These are phyloP conservation scores for Xanthoconium purpureum DNA, from an alignment of 768 basidiomycete species.

Conservation along the genomic window DNA sequence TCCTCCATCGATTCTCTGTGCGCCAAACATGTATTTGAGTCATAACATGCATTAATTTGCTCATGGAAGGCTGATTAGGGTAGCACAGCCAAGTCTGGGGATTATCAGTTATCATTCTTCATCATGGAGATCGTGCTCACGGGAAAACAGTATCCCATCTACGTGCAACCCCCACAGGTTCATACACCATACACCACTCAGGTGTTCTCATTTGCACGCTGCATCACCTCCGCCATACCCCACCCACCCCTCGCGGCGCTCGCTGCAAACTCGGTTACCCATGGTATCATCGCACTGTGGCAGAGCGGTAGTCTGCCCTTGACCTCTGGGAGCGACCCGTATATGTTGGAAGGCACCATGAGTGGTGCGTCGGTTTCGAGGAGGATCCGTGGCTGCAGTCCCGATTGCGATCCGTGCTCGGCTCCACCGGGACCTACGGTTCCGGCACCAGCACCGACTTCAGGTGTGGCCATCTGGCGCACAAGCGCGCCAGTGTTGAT, in stretches of 20 bases:
- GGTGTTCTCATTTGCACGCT: constrained; percentile 63
- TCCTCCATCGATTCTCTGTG: too few species aligned
- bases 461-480: constrained; percentile 48
- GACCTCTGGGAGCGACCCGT: constrained; percentile 46
- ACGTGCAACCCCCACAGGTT: background rate
- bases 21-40: too few species aligned
- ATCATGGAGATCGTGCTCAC: too few species aligned
- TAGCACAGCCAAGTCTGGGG: too few species aligned
- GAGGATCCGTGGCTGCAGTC: constrained; percentile 45
- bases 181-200: constrained; percentile 51
- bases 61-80: too few species aligned
- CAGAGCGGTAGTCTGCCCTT: constrained; percentile 67
- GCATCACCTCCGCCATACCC: constrained; percentile 57
- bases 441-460: too few species aligned
- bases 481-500: constrained; percentile 66
- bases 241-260: constrained; percentile 41
- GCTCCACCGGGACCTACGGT: too few species aligned
- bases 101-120: too few species aligned
- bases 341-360: constrained; percentile 80
- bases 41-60: too few species aligned
- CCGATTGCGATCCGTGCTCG: background rate
- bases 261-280: constrained; percentile 78
- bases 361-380: constrained; percentile 87
- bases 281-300: constrained; percentile 81
- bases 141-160: too few species aligned